These are phyloP conservation scores for Sclerotinia subarctica DNA, from an alignment of 2,329 filamentous ascomycete species.

Conservation along the genomic window DNA sequence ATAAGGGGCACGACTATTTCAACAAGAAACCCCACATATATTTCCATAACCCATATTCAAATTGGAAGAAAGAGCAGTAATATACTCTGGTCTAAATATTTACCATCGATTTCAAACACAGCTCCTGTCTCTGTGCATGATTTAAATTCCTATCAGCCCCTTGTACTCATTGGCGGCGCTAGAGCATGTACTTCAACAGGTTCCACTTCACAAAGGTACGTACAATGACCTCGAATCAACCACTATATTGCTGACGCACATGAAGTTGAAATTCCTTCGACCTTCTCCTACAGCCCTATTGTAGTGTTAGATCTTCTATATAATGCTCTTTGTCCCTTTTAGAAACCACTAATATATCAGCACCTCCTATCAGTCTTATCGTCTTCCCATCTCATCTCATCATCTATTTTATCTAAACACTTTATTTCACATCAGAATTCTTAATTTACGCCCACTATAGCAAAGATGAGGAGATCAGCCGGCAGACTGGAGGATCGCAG, in stretches of 20 bases:
- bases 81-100: not conserved
- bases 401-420: not conserved
- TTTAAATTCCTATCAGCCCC: not conserved
- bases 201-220: not conserved
- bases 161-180: not conserved
- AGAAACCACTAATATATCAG: not conserved
- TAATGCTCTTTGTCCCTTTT: not conserved
- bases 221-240: not conserved
- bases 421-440: not conserved
- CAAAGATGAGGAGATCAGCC: not conserved
- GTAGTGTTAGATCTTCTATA: not conserved
- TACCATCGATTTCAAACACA: not conserved
- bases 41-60: not conserved
- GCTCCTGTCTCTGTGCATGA: not conserved
- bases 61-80: not conserved
- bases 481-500: too few species aligned
- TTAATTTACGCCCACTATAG: not conserved
- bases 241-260: not conserved
- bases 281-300: not conserved
- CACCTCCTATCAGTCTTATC: not conserved
- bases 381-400: not conserved
- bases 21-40: not conserved
- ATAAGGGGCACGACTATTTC: not conserved
- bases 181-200: not conserved
- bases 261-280: not conserved